Percentiles rank a stretch among this genome's conserved stretches.
phyloP scores from a whole-genome alignment of 2,329 filamentous ascomycete genomes.

The Karstenula rhodostoma region DNA sequence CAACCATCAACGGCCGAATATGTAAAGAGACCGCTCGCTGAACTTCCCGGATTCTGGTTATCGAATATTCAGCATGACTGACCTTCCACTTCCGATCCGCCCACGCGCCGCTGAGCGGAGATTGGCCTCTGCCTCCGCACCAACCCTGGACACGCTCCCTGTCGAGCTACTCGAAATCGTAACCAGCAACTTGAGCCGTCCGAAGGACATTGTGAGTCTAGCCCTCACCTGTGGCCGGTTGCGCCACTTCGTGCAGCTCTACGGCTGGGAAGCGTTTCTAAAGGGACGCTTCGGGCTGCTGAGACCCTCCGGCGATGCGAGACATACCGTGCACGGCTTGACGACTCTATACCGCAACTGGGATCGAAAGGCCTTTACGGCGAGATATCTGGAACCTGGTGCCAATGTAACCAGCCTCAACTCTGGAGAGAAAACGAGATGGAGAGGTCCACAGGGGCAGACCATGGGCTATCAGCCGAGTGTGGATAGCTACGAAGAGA shows the following conservation, averaged over 20 bases:
- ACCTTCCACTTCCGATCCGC: background rate
- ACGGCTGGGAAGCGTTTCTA: slow-evolving; percentile 46
- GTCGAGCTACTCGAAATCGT: slow-evolving; percentile 46
- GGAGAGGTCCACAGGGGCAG: slow-evolving; percentile 55
- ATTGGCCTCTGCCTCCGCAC: slow-evolving; percentile 23
- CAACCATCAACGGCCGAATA: background rate
- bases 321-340: slow-evolving; percentile 59
- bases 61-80: background rate
- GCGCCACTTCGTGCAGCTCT: slow-evolving; percentile 35
- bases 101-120: slow-evolving; percentile 1
- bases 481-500: slow-evolving; percentile 66
- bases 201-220: slow-evolving; percentile 36
- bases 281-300: slow-evolving; percentile 40
- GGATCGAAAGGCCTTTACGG: slow-evolving; percentile 64
- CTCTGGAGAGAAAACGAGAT: slow-evolving; percentile 43
- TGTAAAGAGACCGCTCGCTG: slow-evolving; percentile 1
- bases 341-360: slow-evolving; percentile 66
- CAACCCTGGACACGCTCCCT: slow-evolving; percentile 36
- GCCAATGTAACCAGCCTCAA: slow-evolving; percentile 47
- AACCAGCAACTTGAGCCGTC: slow-evolving; percentile 37
- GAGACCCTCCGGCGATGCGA: slow-evolving; percentile 37
- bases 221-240: slow-evolving; percentile 35
- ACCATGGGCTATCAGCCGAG: slow-evolving; percentile 68
- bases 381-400: slow-evolving; percentile 59
- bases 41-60: background rate